Conservation (phyloP, 495 filamentous ascomycete genomes). For the Apiosordaria backusii region DNA sequence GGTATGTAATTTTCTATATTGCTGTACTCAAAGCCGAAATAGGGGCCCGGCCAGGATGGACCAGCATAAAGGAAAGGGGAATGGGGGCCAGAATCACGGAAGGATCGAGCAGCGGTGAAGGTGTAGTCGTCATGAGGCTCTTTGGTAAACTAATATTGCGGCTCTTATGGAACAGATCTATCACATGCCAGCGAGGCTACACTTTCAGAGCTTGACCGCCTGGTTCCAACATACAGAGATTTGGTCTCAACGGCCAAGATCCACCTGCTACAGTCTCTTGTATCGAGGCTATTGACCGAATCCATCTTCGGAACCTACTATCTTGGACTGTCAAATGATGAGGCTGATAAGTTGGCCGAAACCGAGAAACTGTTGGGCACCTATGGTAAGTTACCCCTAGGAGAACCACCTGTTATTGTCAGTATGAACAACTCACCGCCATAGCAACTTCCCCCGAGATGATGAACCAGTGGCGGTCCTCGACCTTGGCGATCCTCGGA, state of each 20-base stretch:
- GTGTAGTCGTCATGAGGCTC: background rate
- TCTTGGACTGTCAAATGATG: slow-evolving; percentile 45
- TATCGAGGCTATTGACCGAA: slow-evolving; percentile 50
- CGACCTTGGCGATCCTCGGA: slow-evolving; percentile 49
- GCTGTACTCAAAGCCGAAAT: background rate
- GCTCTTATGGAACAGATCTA: slow-evolving; percentile 35
- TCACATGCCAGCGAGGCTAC: slow-evolving; percentile 33
- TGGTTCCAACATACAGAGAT: slow-evolving; percentile 51
- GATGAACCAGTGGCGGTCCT: slow-evolving; percentile 54
- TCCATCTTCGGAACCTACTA: slow-evolving; percentile 52
- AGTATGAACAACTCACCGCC: slow-evolving; percentile 3
- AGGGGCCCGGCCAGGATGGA: too few relatives aligned
- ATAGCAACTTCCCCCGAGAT: slow-evolving; percentile 42
- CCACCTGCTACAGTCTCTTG: slow-evolving; percentile 50
- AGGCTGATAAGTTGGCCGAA: slow-evolving; percentile 39
- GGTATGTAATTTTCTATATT: slow-evolving; percentile 32
- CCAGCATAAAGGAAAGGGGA: background rate
- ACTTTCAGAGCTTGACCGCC: slow-evolving; percentile 36
- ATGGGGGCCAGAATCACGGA: background rate
- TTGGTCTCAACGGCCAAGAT: slow-evolving; percentile 47
- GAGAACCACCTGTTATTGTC: background rate
- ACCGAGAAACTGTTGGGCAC: slow-evolving; percentile 44
- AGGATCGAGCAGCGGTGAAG: background rate
- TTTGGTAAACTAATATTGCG: background rate
- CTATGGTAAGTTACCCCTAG: slow-evolving; percentile 38